These are phyloP conservation scores for Penicillium waksmanii DNA, from an alignment of 495 filamentous ascomycete genomes.

Conservation along the genomic window DNA sequence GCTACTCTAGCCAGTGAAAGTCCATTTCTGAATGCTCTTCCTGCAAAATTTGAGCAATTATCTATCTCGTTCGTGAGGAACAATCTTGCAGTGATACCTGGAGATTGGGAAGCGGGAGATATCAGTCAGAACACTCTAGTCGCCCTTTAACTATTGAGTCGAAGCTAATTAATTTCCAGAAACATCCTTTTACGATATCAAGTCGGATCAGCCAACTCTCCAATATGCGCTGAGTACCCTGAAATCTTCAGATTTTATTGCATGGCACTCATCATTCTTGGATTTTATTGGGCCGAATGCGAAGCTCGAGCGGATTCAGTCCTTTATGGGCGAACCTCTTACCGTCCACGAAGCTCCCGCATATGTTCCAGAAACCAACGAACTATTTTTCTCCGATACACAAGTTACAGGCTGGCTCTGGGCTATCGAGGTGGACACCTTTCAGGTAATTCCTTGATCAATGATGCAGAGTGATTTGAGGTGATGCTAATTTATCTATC, in stretches of 20 bases:
- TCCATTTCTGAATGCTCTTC: slow-evolving; percentile 4
- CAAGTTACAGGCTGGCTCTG: slow-evolving; percentile 16
- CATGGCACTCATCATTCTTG: slow-evolving; percentile 18
- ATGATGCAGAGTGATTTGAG: background rate
- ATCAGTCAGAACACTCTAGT: slow-evolving; percentile 8
- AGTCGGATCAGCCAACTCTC: slow-evolving; percentile 9
- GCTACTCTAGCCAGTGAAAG: background rate
- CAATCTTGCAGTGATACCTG: slow-evolving; percentile 19
- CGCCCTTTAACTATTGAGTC: background rate
- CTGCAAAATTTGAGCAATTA: slow-evolving; percentile 10
- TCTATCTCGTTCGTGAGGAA: slow-evolving; percentile 16
- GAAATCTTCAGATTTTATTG: slow-evolving; percentile 14
- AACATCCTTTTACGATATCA: slow-evolving; percentile 18
- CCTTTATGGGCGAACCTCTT: slow-evolving; percentile 13
- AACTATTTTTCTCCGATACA: slow-evolving; percentile 18
- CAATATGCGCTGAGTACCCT: slow-evolving; percentile 2
- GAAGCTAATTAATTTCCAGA: slow-evolving; percentile 7
- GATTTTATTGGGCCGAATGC: slow-evolving; percentile 14
- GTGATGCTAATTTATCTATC: background rate
- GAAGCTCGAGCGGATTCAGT: slow-evolving; percentile 19
- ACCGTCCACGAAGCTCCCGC: slow-evolving; percentile 21
- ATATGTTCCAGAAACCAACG: slow-evolving; percentile 17
- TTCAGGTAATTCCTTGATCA: slow-evolving; percentile 4
- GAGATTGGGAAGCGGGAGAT: slow-evolving; percentile 13
- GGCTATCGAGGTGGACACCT: slow-evolving; percentile 17